Base-by-base conservation (phyloP, 139 green algal species). In the Chlamydomonas sphaeroides region DNA sequence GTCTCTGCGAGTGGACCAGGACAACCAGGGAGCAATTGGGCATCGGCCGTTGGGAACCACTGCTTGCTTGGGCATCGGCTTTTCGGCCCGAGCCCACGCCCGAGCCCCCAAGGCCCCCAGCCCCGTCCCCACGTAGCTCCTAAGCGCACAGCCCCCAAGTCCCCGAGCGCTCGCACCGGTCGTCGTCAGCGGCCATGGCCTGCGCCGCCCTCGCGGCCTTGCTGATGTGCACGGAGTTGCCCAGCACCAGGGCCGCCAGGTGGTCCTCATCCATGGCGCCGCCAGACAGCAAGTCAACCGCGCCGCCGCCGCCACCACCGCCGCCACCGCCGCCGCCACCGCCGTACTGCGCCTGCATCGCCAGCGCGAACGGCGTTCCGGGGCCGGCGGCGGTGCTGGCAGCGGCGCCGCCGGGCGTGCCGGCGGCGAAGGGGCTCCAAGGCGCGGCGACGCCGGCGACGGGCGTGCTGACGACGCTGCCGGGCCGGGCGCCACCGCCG, bases 211-310 rank as follows among this genome's bases (percentile, higher is more conserved):
- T 26, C 17, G 65, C 78, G 30, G 62, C 76, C 65, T 83, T 83
- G 63, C 62, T 73, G 42, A 83, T 83, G 45, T 83, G 76, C 28
- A 83, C 76, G 42, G 39, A 65, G 45, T 73, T 83, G 14, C 76
- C 76, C 42, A 83, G 42, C 33, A 83, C 76, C 42, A 83, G 62
- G 32, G 76, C 76, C 25, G 76, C 76, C 42, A 83, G 32, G 26
- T 83, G 76, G 42, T 83, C 76, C 76, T 83, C 62, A 32, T 36
- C 66, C 62, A 83, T 15, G 0, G 62, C 42, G 1, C 76, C 76
- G 45, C 62, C 76, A 21, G 30, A 18, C 66, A 73, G 17, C 17
- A 32, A 3, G 32, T 36, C 41, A n/a, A n/a, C n/a, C n/a, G n/a
- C n/a, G 15, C 18, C 75, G 11, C 36, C 68, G 56, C 33, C 36